A percentile compares a stretch with the other conserved stretches of the same genome.
phyloP scores from a whole-genome alignment of 345 rosid genomes.

The Arabidopsis thaliana region TAIR10.1 NC_003074.8:6726001-6726500 shows the following conservation, averaged over 20 bases:
- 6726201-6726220: conserved; percentile 3
- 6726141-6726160: conserved; percentile 16
- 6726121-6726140: conserved; percentile 18
- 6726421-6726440: conserved; percentile 23
- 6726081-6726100: background rate
- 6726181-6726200: conserved; percentile 21
- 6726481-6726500: conserved; percentile 22
- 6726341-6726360: background rate
- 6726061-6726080: conserved; percentile 12
- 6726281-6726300: background rate
- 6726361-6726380: background rate
- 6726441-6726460: background rate
- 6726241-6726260: conserved; percentile 7
- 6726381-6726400: background rate
- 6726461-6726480: conserved; percentile 16
- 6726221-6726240: conserved; percentile 15
- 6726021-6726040: background rate
- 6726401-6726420: background rate
- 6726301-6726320: background rate
- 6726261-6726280: conserved; percentile 4
- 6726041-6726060: conserved; percentile 12
- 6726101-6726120: background rate
- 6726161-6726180: conserved; percentile 22
- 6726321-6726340: background rate
- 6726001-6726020: background rate